Percentiles rank a stretch among this genome's conserved stretches.
phyloP scores from a whole-genome alignment of 495 filamentous ascomycete genomes.

The Hypoxylon crocopeplum region DNA sequence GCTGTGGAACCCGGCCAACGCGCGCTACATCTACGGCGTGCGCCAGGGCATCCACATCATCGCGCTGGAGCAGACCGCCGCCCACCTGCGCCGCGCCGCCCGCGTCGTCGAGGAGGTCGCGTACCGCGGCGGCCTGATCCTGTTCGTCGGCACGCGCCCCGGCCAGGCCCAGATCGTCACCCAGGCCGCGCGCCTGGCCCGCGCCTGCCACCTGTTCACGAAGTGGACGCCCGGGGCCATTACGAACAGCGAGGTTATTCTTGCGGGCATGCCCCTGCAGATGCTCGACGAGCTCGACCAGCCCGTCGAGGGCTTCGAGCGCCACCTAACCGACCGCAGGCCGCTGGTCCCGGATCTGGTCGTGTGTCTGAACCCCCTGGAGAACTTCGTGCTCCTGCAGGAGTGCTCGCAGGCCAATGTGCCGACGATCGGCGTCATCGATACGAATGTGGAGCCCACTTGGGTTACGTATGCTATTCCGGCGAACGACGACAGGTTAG shows the following conservation, averaged over 20 bases:
- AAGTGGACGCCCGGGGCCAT: conserved; percentile 92
- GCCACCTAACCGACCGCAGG: conserved; percentile 64
- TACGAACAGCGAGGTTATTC: conserved; percentile 90
- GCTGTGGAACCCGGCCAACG: conserved; percentile 94
- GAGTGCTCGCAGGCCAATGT: conserved; percentile 89
- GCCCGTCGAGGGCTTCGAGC: conserved; percentile 68
- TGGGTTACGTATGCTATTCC: conserved; percentile 98
- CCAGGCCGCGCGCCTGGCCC: conserved; percentile 76
- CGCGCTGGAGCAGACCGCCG: conserved; percentile 82
- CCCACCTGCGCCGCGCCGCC: conserved; percentile 87
- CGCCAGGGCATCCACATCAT: conserved; percentile 93
- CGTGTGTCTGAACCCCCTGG: conserved; percentile 87
- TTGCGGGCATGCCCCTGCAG: conserved; percentile 68
- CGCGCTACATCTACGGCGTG: conserved; percentile 93
- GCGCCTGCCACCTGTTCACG: conserved; percentile 88
- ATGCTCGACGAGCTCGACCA: conserved; percentile 76
- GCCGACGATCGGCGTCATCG: conserved; percentile 92
- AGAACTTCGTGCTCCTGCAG: conserved; percentile 88
- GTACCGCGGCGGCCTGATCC: conserved; percentile 79
- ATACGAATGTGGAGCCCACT: conserved; percentile 91
- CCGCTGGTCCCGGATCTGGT: conserved; percentile 88
- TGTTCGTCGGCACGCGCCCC: conserved; percentile 86
- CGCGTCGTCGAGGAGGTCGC: conserved; percentile 88
- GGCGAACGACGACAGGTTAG: conserved; percentile 88
- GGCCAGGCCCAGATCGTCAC: conserved; percentile 83